Evolutionary conservation across 2,329 filamentous ascomycete genomes (phyloP).

Genomic region (Colletotrichum paranaense): DNA sequence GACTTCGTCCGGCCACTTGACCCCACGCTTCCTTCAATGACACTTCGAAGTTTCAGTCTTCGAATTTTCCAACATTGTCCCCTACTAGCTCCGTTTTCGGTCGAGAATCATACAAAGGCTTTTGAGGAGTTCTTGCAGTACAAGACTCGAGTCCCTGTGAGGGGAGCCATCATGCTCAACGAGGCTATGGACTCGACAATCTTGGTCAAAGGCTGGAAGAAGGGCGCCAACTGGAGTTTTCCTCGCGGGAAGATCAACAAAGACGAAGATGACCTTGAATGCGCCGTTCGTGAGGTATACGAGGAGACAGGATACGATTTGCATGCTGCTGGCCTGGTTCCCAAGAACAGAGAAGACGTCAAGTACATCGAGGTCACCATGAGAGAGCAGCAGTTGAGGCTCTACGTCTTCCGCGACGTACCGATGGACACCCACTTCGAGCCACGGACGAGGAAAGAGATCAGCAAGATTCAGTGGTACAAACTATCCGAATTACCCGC

Average conservation of each 20-base stretch:
- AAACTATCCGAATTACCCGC: conserved; percentile 88
- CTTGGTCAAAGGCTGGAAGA: conserved; percentile 98
- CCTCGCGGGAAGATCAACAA: conserved; percentile 98
- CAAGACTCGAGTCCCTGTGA: conserved; percentile 93
- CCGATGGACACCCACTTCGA: conserved; percentile 90
- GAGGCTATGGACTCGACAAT: conserved; percentile 93
- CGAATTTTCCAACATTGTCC: conserved; percentile 96
- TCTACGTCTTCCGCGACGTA: conserved; percentile 92
- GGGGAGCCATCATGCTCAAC: conserved; percentile 93
- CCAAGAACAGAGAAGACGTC: conserved; percentile 71
- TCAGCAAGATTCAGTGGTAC: conserved; percentile 97
- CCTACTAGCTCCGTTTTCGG: conserved; percentile 82
- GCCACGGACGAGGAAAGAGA: conserved; percentile 93
- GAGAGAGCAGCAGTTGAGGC: conserved; percentile 89
- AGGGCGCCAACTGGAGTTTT: conserved; percentile 95
- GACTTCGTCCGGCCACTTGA: conserved; percentile 96
- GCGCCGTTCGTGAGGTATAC: conserved; percentile 92
- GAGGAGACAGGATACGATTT: conserved; percentile 96
- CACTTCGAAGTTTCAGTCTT: conserved; percentile 85
- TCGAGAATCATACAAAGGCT: conserved; percentile 81
- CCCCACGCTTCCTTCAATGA: conserved; percentile 85
- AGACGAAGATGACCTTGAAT: conserved; percentile 92
- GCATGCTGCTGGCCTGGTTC: conserved; percentile 78
- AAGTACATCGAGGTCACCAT: conserved; percentile 91
- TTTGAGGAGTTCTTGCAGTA: conserved; percentile 95